Percentiles rank a stretch among this genome's conserved stretches.
Evolutionary conservation across 2,329 filamentous ascomycete genomes (phyloP).

Genomic region (Alternaria sp.): DNA sequence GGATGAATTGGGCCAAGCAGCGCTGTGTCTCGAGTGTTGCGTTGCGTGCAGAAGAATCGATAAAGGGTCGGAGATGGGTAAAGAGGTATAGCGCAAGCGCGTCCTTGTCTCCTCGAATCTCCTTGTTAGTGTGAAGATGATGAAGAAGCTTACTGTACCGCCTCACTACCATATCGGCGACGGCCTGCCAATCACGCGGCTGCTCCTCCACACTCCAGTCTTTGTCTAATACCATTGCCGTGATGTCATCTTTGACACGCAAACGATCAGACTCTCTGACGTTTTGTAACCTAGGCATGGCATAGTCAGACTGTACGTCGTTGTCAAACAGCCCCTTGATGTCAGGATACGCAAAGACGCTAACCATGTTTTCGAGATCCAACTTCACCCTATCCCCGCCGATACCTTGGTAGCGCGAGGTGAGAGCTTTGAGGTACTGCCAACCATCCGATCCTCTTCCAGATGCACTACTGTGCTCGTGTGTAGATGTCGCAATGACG

Average conservation of each 20-base stretch:
- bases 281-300: conserved; percentile 54
- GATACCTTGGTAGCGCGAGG: conserved; percentile 56
- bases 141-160: conserved; percentile 68
- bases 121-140: conserved; percentile 33
- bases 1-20: conserved; percentile 59
- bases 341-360: conserved; percentile 54
- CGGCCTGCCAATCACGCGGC: conserved; percentile 68
- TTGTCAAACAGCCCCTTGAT: conserved; percentile 53
- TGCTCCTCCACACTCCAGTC: conserved; percentile 15
- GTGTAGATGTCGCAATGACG: conserved; percentile 20
- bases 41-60: conserved; percentile 50
- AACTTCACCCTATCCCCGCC: conserved; percentile 55
- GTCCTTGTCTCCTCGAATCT: conserved; percentile 29
- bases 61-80: conserved; percentile 50
- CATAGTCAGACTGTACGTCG: conserved; percentile 40
- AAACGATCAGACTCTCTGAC: conserved; percentile 45
- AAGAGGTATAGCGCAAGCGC: conserved; percentile 40
- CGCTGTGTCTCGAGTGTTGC: conserved; percentile 54
- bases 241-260: conserved; percentile 57
- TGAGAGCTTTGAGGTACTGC: conserved; percentile 54
- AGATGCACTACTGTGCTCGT: not conserved
- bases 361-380: conserved; percentile 61
- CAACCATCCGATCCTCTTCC: conserved; percentile 27
- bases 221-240: conserved; percentile 52
- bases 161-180: conserved; percentile 70